phyloP scores from a whole-genome alignment of 306 rosid species.

The cucumber (Cucumis sativus) region Cucumber_9930_V3 NC_026658.2:3151001-3151500 shows the following conservation, averaged over 20 bases:
- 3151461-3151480: too few species aligned
- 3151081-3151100: constrained; percentile 10
- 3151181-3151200: not conserved
- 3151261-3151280: constrained; percentile 5
- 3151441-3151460: not conserved
- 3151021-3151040: constrained; percentile 9
- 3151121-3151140: not conserved
- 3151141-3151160: not conserved
- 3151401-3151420: not conserved
- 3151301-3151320: not conserved
- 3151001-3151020: constrained; percentile 5
- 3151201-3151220: not conserved
- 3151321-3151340: not conserved
- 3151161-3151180: not conserved
- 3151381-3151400: not conserved
- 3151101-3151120: not conserved
- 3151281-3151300: not conserved
- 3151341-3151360: not conserved
- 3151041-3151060: constrained; percentile 11
- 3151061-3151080: constrained; percentile 12
- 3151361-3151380: not conserved
- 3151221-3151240: not conserved
- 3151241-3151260: not conserved
- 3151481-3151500: not conserved
- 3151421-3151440: not conserved